phyloP scores from a whole-genome alignment of 2,329 filamentous ascomycete genomes.

The Elsinoe necatrix region DNA sequence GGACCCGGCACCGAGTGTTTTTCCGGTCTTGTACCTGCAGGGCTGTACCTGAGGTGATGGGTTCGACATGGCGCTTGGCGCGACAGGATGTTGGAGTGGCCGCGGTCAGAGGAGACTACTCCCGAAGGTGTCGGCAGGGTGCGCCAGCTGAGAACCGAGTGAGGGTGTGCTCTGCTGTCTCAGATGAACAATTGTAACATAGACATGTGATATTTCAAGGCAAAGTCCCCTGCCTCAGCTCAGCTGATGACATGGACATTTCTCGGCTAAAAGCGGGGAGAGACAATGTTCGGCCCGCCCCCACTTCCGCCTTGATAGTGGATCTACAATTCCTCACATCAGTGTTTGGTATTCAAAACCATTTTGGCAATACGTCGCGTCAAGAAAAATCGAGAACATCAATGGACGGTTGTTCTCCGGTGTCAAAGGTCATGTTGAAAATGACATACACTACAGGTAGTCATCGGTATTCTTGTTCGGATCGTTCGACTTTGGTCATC shows the following conservation, averaged over 20 bases:
- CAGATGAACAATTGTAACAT: not conserved
- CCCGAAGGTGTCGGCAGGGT: not conserved
- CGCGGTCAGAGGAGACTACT: not conserved
- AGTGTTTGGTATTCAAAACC: not conserved
- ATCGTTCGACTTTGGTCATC: too few relatives aligned
- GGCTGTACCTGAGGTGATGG: slow-evolving; percentile 64
- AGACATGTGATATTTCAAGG: not conserved
- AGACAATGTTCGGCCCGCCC: not conserved
- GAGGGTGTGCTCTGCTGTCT: not conserved
- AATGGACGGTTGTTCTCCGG: too few relatives aligned
- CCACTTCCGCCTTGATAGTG: not conserved
- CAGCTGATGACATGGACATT: not conserved
- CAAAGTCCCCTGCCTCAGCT: not conserved
- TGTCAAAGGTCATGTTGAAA: too few relatives aligned
- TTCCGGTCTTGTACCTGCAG: slow-evolving; percentile 96
- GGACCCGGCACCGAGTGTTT: slow-evolving; percentile 90
- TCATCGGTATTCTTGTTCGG: too few relatives aligned
- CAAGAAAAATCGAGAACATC: too few relatives aligned
- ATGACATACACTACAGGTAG: too few relatives aligned
- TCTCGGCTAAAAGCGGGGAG: not conserved
- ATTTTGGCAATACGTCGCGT: too few relatives aligned
- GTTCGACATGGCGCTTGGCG: not conserved
- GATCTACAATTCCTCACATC: not conserved
- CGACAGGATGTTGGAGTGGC: not conserved
- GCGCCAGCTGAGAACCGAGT: too few relatives aligned